Conservation (phyloP, 1,284 basidiomycete species). For the Malassezia sympodialis region DNA sequence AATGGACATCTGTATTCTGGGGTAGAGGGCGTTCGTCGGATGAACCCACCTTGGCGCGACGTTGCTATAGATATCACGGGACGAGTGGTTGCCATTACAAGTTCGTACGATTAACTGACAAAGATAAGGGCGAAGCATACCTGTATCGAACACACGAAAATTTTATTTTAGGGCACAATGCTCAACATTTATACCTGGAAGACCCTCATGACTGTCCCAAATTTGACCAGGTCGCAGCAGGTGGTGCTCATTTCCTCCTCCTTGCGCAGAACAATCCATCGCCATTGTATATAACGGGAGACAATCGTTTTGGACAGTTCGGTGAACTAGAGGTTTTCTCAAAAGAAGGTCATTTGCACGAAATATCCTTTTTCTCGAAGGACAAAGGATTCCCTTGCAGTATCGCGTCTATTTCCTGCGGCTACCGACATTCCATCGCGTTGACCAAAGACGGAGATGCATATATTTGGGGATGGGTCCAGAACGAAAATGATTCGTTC, state of each 20-base stretch:
- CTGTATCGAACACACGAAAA: neutral
- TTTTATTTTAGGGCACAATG: neutral
- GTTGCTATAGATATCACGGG: conserved; percentile 3
- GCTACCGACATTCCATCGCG: conserved; percentile 1
- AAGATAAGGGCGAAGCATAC: neutral
- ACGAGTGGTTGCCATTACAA: conserved; percentile 4
- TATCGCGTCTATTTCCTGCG: neutral
- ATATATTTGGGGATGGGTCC: conserved; percentile 6
- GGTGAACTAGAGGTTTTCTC: neutral
- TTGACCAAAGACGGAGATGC: neutral
- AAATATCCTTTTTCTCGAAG: conserved; percentile 1
- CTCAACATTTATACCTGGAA: neutral
- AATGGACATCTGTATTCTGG: neutral
- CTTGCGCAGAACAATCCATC: neutral
- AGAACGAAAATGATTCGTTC: neutral
- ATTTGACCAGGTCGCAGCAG: neutral
- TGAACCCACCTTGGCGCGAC: neutral
- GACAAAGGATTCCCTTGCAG: neutral
- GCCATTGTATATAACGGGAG: conserved; percentile 1
- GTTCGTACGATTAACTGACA: neutral
- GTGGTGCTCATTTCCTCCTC: conserved; percentile 8
- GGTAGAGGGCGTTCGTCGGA: neutral
- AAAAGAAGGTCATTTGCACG: neutral
- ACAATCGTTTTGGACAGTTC: conserved; percentile 10
- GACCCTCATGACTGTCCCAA: neutral